Conservation (phyloP, 208 protist species). For the Acanthamoeba castellanii region DNA sequence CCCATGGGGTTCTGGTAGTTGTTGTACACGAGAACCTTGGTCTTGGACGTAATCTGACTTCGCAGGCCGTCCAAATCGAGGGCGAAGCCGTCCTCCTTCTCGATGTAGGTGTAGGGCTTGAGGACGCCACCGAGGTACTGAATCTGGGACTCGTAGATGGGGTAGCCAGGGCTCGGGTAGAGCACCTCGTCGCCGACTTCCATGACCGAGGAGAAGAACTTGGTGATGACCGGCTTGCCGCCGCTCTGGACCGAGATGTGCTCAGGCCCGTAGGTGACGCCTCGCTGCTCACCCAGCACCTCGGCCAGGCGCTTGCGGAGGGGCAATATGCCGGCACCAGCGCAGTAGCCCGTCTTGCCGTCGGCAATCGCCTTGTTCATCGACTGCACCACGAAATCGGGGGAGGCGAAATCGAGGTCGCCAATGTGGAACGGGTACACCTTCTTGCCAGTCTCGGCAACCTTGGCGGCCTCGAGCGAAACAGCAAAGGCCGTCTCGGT, state of each 20-base stretch:
- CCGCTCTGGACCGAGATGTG: constrained; percentile 74
- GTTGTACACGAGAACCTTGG: constrained; percentile 80
- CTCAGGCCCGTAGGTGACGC: constrained; percentile 70
- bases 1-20: constrained; percentile 79
- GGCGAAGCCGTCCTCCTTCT: constrained; percentile 56
- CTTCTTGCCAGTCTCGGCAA: constrained; percentile 73
- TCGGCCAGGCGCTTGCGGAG: constrained; percentile 75
- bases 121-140: constrained; percentile 72
- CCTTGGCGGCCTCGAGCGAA: constrained; percentile 67
- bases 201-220: constrained; percentile 72
- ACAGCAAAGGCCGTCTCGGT: constrained; percentile 77
- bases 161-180: constrained; percentile 78
- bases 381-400: constrained; percentile 45
- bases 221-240: constrained; percentile 79
- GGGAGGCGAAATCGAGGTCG: constrained; percentile 75
- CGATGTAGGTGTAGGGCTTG: constrained; percentile 71
- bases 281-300: constrained; percentile 20
- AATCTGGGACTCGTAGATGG: constrained; percentile 81
- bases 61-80: constrained; percentile 68
- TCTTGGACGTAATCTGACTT: constrained; percentile 46
- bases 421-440: constrained; percentile 80
- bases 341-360: constrained; percentile 77
- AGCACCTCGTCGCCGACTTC: constrained; percentile 76
- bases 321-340: constrained; percentile 71
- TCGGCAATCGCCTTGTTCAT: constrained; percentile 76